Conservation (phyloP, 2,329 filamentous ascomycete genomes). For the Fusarium anguioides region DNA sequence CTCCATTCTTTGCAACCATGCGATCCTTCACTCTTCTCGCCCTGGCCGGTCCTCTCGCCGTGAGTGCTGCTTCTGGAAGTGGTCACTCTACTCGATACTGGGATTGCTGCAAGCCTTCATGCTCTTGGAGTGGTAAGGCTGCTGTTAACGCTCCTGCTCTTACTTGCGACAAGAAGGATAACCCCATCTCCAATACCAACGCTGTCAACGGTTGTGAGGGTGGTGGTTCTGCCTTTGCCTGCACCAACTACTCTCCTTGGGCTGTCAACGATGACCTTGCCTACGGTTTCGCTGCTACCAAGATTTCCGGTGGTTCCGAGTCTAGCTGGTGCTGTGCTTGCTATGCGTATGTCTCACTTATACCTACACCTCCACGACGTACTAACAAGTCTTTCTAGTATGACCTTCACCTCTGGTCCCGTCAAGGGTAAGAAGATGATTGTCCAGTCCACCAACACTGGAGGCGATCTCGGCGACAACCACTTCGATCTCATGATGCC, state of each 20-base stretch:
- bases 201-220: conserved; percentile 66
- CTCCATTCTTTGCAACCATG: conserved; percentile 30
- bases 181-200: conserved; percentile 61
- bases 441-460: conserved; percentile 73
- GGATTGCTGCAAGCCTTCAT: conserved; percentile 80
- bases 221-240: conserved; percentile 70
- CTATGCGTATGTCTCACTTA: conserved; percentile 58
- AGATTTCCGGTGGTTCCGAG: conserved; percentile 65
- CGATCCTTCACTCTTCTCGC: conserved; percentile 41
- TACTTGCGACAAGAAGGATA: conserved; percentile 66
- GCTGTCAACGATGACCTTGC: conserved; percentile 67
- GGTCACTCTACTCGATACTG: conserved; percentile 57
- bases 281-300: conserved; percentile 74
- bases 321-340: conserved; percentile 74
- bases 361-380: neutral
- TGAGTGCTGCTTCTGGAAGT: conserved; percentile 45
- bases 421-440: conserved; percentile 71
- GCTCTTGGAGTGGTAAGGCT: conserved; percentile 69
- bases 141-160: conserved; percentile 60
- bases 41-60: conserved; percentile 38
- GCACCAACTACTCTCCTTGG: conserved; percentile 71
- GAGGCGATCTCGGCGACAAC: conserved; percentile 64
- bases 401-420: conserved; percentile 63
- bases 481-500: conserved; percentile 70
- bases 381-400: conserved; percentile 34